Conservation (phyloP, 2,329 filamentous ascomycete species). For the Sporothrix schenckii region DNA sequence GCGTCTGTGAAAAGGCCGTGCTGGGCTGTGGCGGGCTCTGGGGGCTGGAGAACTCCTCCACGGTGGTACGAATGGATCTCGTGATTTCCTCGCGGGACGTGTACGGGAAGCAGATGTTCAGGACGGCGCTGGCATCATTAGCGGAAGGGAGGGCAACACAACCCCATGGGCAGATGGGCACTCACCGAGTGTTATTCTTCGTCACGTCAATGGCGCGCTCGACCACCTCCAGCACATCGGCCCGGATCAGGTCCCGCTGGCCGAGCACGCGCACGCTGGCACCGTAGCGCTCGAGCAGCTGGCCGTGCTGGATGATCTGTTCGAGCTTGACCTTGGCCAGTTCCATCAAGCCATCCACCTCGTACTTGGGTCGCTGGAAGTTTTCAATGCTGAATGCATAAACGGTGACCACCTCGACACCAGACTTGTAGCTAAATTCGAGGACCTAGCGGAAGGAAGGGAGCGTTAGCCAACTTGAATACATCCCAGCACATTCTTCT, state of each 20-base stretch:
- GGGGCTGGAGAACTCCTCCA: conserved; percentile 80
- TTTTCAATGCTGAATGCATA: conserved; percentile 99
- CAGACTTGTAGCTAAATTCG: conserved; percentile 97
- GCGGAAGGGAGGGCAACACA: background rate
- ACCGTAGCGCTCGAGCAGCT: conserved; percentile 89
- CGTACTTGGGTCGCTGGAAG: conserved; percentile 94
- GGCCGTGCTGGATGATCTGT: conserved; percentile 89
- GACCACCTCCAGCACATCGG: conserved; percentile 85
- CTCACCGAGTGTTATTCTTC: conserved; percentile 77
- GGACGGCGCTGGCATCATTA: conserved; percentile 50
- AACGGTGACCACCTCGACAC: conserved; percentile 94
- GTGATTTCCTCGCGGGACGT: conserved; percentile 96
- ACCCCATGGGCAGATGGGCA: conserved; percentile 9
- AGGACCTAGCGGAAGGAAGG: conserved; percentile 63
- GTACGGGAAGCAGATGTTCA: conserved; percentile 98
- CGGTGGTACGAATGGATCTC: conserved; percentile 81
- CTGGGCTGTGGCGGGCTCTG: conserved; percentile 63
- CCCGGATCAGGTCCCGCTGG: conserved; percentile 78
- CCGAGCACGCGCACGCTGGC: conserved; percentile 84
- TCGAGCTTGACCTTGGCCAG: conserved; percentile 94
- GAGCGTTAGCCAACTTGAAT: conserved; percentile 33
- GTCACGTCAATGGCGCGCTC: conserved; percentile 86
- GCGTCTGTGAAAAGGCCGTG: conserved; percentile 81
- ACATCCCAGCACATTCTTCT: background rate
- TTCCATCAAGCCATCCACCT: conserved; percentile 96